Evolutionary conservation across 2,329 filamentous ascomycete species (phyloP), one percentile per base, ranked within the genome.

Genomic region (Aspergillus pseudonomiae): DNA sequence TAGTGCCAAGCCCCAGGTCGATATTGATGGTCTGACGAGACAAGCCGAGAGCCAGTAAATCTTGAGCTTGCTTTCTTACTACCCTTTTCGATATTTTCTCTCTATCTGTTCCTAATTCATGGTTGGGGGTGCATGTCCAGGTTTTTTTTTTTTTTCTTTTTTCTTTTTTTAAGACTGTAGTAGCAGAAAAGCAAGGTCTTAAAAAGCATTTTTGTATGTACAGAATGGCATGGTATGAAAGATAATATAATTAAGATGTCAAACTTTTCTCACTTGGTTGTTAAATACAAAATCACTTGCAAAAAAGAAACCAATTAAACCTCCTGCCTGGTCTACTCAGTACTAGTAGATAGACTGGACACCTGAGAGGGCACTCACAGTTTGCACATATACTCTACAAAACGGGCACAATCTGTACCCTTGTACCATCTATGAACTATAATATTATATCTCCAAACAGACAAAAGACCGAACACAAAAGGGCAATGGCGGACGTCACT

Each of bases 21-120:
- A 81, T 67, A 67, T 81, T 59, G 76, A 79, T 11, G 70, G 71
- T 61, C 68, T 80, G 68, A 78, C 77, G 48, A 68, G 72, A 65
- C 71, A 77, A 64, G 78, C 79, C 5, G 74, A 77, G 45, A 66
- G 65, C 41, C 68, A 73, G 64, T 76, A 73, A 70, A 56, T 57
- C 7, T 46, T 36, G 16, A 53, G 52, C 16, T 52, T 61, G 1
- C 19, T 41, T 14, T 62, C 21, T 24, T 48, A 26, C 45, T 26
- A 14, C 45, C 5, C 12, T 16, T 48, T 48, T 28, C 6, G 39
- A n/a, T 28, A 3, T 48, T 26, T 58, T 36, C 43, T 54, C 26
- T 59, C 34, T 16, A 30, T 58, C 11, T 52, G 54, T n/a, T 57
- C 12, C 28, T 55, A 59, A 19, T 65, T 41, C 32, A 24, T 45